Percentiles rank a stretch among this genome's conserved stretches.
Evolutionary conservation across 768 basidiomycete species (phyloP).

Genomic region (Collybiopsis luxurians): DNA sequence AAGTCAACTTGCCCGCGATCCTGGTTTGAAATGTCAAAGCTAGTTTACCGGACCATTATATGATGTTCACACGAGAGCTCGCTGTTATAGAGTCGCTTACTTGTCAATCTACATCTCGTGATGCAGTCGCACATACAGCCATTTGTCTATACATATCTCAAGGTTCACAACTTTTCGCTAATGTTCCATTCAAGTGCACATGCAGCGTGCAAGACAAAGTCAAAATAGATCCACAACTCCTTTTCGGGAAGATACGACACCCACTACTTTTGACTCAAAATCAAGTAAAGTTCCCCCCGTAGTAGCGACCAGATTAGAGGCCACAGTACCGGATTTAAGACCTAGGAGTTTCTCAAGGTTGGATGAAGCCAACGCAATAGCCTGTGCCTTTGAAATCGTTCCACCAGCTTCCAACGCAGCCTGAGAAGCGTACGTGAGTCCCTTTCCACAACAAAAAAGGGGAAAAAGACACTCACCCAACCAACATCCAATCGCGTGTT

Average conservation of each 20-base stretch:
- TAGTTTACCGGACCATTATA: no score
- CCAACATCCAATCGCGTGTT: slow-evolving; percentile 73
- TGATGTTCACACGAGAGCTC: no score
- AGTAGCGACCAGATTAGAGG: slow-evolving; percentile 34
- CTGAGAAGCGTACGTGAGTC: background rate
- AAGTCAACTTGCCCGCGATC: no score
- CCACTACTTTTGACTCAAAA: slow-evolving; percentile 38
- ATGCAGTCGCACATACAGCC: no score
- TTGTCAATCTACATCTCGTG: no score
- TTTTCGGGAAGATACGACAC: slow-evolving; percentile 30
- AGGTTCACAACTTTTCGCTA: no score
- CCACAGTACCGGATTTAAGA: slow-evolving; percentile 15
- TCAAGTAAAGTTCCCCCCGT: slow-evolving; percentile 33
- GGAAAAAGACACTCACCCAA: slow-evolving; percentile 51
- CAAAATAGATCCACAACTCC: slow-evolving; percentile 16
- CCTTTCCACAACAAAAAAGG: background rate
- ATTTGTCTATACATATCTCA: no score
- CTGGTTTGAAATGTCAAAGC: no score
- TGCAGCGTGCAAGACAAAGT: no score
- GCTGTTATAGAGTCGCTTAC: no score
- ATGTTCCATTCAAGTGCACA: no score
- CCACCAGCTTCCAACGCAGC: slow-evolving; percentile 26
- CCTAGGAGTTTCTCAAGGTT: slow-evolving; percentile 45
- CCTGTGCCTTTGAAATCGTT: slow-evolving; percentile 27
- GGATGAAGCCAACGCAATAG: slow-evolving; percentile 36